phyloP scores from a whole-genome alignment of 768 basidiomycete species.

The Postia placenta region DNA sequence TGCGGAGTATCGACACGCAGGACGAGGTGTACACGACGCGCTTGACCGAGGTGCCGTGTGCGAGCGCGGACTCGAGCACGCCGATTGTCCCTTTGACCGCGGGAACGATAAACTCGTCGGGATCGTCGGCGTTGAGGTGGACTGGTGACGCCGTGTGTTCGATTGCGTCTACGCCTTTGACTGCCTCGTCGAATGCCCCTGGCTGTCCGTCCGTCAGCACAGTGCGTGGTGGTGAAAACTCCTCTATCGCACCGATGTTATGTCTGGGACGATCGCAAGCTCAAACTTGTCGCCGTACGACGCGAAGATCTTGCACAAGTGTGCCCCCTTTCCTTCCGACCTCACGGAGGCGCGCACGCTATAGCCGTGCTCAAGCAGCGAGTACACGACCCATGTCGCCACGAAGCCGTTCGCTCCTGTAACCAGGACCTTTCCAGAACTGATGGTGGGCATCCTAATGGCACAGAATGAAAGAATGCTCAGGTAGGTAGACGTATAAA shows the following conservation, averaged over 20 bases:
- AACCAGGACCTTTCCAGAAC: slow-evolving; percentile 40
- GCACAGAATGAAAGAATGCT: no score
- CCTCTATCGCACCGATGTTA: slow-evolving; percentile 39
- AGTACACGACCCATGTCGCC: slow-evolving; percentile 52
- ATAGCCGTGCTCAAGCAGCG: slow-evolving; percentile 57
- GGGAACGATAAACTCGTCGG: slow-evolving; percentile 54
- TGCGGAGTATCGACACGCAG: slow-evolving; percentile 36
- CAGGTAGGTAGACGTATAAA: no score
- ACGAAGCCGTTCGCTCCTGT: slow-evolving; percentile 58
- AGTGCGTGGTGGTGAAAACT: no score
- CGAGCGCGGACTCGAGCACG: slow-evolving; percentile 53
- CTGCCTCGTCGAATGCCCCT: slow-evolving; percentile 73
- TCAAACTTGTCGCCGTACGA: slow-evolving; percentile 54
- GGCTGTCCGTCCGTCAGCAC: slow-evolving; percentile 31
- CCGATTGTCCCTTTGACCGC: slow-evolving; percentile 67
- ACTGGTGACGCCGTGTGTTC: slow-evolving; percentile 66
- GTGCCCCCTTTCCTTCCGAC: slow-evolving; percentile 48
- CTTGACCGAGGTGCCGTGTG: slow-evolving; percentile 39
- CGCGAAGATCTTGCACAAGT: slow-evolving; percentile 49
- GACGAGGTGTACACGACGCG: slow-evolving; percentile 63
- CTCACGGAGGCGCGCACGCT: slow-evolving; percentile 63
- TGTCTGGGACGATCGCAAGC: slow-evolving; percentile 63
- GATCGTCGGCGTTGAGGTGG: slow-evolving; percentile 36
- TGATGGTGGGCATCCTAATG: slow-evolving; percentile 31
- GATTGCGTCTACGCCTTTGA: slow-evolving; percentile 70